phyloP scores from a whole-genome alignment of 2,329 filamentous ascomycete species.

The Waltergamsia citrina region DNA sequence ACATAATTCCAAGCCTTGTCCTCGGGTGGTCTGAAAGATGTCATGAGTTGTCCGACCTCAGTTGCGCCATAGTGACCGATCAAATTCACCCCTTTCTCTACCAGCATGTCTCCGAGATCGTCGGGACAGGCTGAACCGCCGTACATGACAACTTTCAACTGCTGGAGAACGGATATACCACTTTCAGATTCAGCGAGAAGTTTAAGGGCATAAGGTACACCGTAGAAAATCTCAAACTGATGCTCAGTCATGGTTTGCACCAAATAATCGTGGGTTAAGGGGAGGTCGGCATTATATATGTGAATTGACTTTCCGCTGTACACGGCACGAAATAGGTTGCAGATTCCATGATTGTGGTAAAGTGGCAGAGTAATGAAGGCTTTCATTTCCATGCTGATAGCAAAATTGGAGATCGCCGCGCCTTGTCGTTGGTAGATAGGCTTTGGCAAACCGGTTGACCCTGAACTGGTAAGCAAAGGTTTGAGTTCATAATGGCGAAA shows the following conservation, averaged over 20 bases:
- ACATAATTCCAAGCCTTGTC: constrained; percentile 20
- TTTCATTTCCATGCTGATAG: constrained; percentile 24
- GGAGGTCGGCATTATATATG: constrained; percentile 42
- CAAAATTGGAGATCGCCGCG: constrained; percentile 37
- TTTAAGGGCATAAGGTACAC: constrained; percentile 54
- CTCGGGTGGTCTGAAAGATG: constrained; percentile 11
- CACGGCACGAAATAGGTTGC: constrained; percentile 42
- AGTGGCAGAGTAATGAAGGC: constrained; percentile 46
- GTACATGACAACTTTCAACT: constrained; percentile 42
- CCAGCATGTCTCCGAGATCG: constrained; percentile 41
- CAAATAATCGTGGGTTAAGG: constrained; percentile 39
- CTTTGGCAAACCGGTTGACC: constrained; percentile 54
- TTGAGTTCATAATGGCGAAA: not conserved
- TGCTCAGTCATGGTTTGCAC: constrained; percentile 10
- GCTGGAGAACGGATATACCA: constrained; percentile 36
- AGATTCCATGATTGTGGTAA: constrained; percentile 50
- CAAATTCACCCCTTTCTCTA: constrained; percentile 41
- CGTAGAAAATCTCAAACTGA: constrained; percentile 41
- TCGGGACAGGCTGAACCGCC: constrained; percentile 48
- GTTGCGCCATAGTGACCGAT: constrained; percentile 42
- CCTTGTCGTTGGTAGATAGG: constrained; percentile 49
- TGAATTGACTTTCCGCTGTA: constrained; percentile 16
- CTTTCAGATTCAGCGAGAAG: constrained; percentile 46
- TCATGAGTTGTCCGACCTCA: constrained; percentile 16
- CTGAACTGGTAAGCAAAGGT: constrained; percentile 13